Percentiles rank a stretch among this genome's conserved stretches.
Conservation (phyloP, 805 yeast species). For the Tetrapisispora iriomotensis region DNA sequence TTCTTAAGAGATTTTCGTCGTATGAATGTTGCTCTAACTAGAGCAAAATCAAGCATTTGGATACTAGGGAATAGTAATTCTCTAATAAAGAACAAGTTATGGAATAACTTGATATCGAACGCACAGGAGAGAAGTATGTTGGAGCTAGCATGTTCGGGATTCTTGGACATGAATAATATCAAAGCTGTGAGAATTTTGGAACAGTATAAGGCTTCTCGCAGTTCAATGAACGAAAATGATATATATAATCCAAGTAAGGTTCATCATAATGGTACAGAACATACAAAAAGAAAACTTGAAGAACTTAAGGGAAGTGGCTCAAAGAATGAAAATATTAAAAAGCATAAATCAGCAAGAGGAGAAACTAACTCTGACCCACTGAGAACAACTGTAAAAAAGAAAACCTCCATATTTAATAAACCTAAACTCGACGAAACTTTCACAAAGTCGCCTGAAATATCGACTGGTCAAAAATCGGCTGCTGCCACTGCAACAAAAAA, state of each 20-base stretch:
- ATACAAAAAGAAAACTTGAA: constrained; percentile 5
- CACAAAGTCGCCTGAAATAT: neutral
- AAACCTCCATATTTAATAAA: neutral
- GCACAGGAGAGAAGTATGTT: constrained; percentile 42
- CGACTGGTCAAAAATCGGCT: no score
- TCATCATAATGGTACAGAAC: neutral
- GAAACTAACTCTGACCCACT: neutral
- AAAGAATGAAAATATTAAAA: neutral
- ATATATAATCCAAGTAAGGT: neutral
- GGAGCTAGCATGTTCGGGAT: constrained; percentile 23
- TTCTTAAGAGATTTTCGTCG: constrained; percentile 85
- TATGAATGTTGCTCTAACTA: constrained; percentile 94
- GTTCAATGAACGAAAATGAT: neutral
- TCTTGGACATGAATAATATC: constrained; percentile 12
- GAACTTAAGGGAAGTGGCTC: neutral
- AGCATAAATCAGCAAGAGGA: neutral
- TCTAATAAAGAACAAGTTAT: constrained; percentile 52
- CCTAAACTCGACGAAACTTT: neutral
- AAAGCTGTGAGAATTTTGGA: constrained; percentile 11
- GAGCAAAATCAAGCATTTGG: constrained; percentile 91
- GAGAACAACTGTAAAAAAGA: neutral
- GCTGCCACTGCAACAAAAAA: constrained; percentile 13
- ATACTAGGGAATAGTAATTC: constrained; percentile 73
- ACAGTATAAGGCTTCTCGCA: constrained; percentile 8
- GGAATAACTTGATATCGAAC: constrained; percentile 62